Conservation (phyloP, 768 basidiomycete genomes). For the Russula sp. region DNA sequence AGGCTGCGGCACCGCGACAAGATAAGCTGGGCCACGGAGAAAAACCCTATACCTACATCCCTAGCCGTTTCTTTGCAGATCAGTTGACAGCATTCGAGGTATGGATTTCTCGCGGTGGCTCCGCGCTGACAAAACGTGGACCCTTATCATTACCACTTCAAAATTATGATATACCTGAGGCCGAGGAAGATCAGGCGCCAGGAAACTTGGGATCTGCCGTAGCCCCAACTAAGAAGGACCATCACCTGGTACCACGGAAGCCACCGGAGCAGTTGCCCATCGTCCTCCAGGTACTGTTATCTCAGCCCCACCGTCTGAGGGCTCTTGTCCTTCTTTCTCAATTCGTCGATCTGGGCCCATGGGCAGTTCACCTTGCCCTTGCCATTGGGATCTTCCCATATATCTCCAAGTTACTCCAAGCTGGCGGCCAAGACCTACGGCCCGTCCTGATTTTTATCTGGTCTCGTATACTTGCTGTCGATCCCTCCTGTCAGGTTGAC, state of each 20-base stretch:
- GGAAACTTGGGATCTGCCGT: constrained; percentile 11
- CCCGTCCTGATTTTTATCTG: constrained; percentile 99
- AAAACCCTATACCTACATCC: constrained; percentile 66
- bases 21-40: constrained; percentile 28
- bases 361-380: constrained; percentile 95
- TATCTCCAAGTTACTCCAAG: constrained; percentile 92
- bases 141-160: constrained; percentile 63
- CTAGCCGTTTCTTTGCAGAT: constrained; percentile 91
- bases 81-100: constrained; percentile 97
- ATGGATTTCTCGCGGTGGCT: constrained; percentile 93
- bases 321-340: constrained; percentile 94
- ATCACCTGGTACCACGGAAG: constrained; percentile 73
- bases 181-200: constrained; percentile 30
- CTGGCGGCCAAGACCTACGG: constrained; percentile 90
- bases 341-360: constrained; percentile 97
- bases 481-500: constrained; percentile 86
- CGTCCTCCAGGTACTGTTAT: constrained; percentile 93
- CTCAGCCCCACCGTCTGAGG: constrained; percentile 90
- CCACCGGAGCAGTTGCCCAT: constrained; percentile 98
- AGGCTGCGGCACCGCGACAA: constrained; percentile 13
- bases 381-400: constrained; percentile 99
- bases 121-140: constrained; percentile 71
- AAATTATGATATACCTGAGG: constrained; percentile 30
- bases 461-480: constrained; percentile 97
- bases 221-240: constrained; percentile 22